Evolutionary conservation across 2,329 filamentous ascomycete genomes (phyloP).

Genomic region (Hypoxylon sp.): DNA sequence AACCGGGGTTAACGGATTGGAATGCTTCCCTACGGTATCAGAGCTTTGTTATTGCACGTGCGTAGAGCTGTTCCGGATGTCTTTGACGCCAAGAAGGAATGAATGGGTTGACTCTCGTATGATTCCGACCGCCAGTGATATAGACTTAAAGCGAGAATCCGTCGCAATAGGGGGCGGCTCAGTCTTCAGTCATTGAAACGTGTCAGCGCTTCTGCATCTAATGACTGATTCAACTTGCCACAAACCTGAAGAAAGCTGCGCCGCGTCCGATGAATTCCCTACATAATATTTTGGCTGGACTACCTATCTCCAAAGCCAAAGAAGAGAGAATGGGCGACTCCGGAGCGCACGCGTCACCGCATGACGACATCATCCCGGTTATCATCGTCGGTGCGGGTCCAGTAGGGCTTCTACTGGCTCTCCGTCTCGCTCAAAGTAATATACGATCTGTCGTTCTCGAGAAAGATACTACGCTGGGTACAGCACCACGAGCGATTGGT

Average conservation of each 20-base stretch:
- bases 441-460: constrained; percentile 22
- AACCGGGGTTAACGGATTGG: not conserved
- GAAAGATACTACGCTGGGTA: constrained; percentile 16
- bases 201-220: not conserved
- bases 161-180: not conserved
- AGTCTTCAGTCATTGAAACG: not conserved
- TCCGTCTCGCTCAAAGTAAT: constrained; percentile 22
- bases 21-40: not conserved
- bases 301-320: not conserved
- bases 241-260: not conserved
- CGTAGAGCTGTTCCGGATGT: not conserved
- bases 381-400: constrained; percentile 28
- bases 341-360: not conserved
- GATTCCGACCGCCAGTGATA: not conserved
- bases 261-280: not conserved
- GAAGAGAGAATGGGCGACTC: not conserved
- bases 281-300: not conserved
- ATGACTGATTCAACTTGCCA: not conserved
- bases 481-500: constrained; percentile 25
- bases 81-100: not conserved
- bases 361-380: constrained; percentile 17
- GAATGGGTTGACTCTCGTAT: constrained; percentile 13
- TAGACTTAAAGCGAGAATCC: constrained; percentile 9
- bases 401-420: constrained; percentile 26
- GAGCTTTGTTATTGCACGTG: not conserved